A percentile compares a stretch with the other conserved stretches of the same genome.
phyloP scores from a whole-genome alignment of 1,284 basidiomycete species.

The Meira miltonrushii region DNA sequence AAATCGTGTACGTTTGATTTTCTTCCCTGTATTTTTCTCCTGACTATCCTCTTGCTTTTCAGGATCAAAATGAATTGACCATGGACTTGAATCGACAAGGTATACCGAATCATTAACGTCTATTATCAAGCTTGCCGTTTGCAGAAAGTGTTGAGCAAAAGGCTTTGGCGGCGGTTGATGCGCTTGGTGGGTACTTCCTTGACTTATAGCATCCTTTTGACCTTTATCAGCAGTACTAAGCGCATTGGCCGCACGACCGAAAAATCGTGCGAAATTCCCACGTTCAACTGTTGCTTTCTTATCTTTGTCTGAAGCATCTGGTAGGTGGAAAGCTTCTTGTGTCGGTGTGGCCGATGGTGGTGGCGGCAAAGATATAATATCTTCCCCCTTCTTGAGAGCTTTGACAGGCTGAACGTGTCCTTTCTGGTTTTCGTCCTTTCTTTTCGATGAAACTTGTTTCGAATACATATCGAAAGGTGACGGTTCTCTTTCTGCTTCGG shows the following conservation, averaged over 20 bases:
- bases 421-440: too few species aligned
- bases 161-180: constrained; percentile 55
- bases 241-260: constrained; percentile 10
- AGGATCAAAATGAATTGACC: constrained; percentile 3
- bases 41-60: constrained; percentile 15
- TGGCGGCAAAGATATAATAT: background rate
- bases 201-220: too few species aligned
- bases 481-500: too few species aligned
- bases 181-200: background rate
- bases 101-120: constrained; percentile 53
- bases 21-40: constrained; percentile 5
- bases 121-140: constrained; percentile 65
- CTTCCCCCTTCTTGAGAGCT: background rate
- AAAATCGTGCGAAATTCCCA: constrained; percentile 40
- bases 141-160: constrained; percentile 76
- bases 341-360: background rate
- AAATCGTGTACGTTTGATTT: constrained; percentile 19
- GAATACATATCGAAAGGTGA: too few species aligned
- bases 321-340: background rate
- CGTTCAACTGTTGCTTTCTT: background rate
- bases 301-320: background rate
- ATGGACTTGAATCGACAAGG: background rate
- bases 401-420: too few species aligned
- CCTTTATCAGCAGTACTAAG: too few species aligned
- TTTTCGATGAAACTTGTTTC: too few species aligned